Evolutionary conservation across 108 stramenopile species (phyloP), one percentile per base, ranked within the genome.

Genomic region (Aureococcus anophagefferens): DNA sequence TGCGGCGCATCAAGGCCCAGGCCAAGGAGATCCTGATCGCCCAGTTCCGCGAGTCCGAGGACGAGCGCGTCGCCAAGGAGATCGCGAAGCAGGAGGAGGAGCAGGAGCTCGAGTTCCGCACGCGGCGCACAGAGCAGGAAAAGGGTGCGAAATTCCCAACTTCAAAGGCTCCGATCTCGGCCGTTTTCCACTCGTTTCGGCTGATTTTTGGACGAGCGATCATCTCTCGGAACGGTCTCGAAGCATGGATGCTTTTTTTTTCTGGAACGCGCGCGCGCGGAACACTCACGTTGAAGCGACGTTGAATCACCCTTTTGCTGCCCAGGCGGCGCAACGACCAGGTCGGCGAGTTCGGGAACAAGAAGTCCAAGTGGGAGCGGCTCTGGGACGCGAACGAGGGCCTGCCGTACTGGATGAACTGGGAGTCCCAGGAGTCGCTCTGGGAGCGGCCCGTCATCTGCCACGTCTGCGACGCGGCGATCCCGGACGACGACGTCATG

Each of bases 401-500:
- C 16, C 3, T 0, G 40, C 18, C 29, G 15, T 72, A 70, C 70
- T 63, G 31, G 30, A 31, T 31, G 25, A 44, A 66, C 45, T 46
- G 40, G 45, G 64, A 72, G 65, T 65, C 35, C 40, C 34, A 36
- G 0, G 36, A 45, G 31, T 40, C 45, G 35, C 9, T 11, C n/a
- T 25, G 51, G 33, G 71, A 46, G 44, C 13, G 33, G 45, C 70
- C 62, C 25, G 62, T 16, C 25, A 35, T 72, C 64, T 72, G 72
- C 72, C 63, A 72, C 35, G 45, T 66, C 11, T 72, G 72, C 44
- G 72, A 72, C 65, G 45, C 21, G 14, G 45, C 30, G 21, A 65
- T 72, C 7, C 63, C 64, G 28, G 65, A 3, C 18, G 64, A 65
- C 4, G 72, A 72, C 35, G 30, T 33, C 65, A 44, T 40, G 65